Evolutionary conservation across 2,329 filamentous ascomycete species (phyloP).

Genomic region (Fusarium nurragi): DNA sequence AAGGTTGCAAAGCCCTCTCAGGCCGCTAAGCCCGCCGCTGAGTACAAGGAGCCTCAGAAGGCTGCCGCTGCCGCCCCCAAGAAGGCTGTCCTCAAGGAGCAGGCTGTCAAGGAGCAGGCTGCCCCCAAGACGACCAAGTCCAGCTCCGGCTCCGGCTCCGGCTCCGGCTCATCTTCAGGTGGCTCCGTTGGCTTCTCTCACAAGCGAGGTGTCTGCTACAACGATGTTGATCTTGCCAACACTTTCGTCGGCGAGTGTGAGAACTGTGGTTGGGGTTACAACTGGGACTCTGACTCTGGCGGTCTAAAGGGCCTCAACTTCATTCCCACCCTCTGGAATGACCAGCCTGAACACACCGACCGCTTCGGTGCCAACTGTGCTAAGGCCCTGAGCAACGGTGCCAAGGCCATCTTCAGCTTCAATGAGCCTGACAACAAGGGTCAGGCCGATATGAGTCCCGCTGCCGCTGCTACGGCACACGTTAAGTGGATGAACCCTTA

Average conservation of each 20-base stretch:
- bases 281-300: constrained; percentile 67
- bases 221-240: constrained; percentile 63
- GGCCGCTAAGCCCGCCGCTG: constrained; percentile 16
- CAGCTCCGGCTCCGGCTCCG: constrained; percentile 1
- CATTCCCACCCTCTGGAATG: constrained; percentile 73
- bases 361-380: constrained; percentile 63
- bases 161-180: constrained; percentile 10
- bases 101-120: constrained; percentile 8
- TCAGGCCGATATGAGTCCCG: constrained; percentile 69
- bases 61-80: constrained; percentile 11
- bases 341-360: constrained; percentile 54
- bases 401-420: constrained; percentile 70
- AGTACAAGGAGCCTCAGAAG: constrained; percentile 3
- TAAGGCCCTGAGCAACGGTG: constrained; percentile 62
- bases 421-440: constrained; percentile 73
- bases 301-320: constrained; percentile 62
- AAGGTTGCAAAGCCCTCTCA: constrained; percentile 40
- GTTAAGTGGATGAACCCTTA: constrained; percentile 65
- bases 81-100: constrained; percentile 9
- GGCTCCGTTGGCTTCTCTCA: constrained; percentile 39
- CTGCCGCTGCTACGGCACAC: constrained; percentile 62
- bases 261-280: constrained; percentile 69
- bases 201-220: constrained; percentile 77
- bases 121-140: constrained; percentile 12
- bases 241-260: constrained; percentile 57